These are phyloP conservation scores for Chloranthus sessilifolius DNA, from an alignment of 164 flowering plant genomes.

Conservation along the genomic window DNA sequence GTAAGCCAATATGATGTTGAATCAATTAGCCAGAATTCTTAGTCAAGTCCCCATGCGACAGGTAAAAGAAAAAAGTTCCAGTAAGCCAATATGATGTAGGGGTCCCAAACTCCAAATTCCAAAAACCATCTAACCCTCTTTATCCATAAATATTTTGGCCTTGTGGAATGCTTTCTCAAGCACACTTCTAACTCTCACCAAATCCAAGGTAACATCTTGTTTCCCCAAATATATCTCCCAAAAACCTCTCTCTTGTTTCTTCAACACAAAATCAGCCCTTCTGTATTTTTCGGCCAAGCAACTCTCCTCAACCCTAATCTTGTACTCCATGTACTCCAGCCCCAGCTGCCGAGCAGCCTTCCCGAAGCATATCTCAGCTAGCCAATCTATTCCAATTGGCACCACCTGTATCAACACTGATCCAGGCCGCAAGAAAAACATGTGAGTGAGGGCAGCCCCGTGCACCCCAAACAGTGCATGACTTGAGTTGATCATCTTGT, in stretches of 20 bases:
- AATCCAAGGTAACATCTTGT: conserved; percentile 10
- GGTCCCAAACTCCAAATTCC: too few relatives aligned
- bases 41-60: too few relatives aligned
- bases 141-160: too few relatives aligned
- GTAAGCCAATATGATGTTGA: too few relatives aligned
- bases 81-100: too few relatives aligned
- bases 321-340: conserved; percentile 9
- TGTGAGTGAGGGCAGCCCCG: conserved; percentile 19
- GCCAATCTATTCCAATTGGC: conserved; percentile 14
- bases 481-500: conserved; percentile 4
- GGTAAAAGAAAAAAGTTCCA: too few relatives aligned
- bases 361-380: conserved; percentile 12
- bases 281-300: conserved; percentile 6
- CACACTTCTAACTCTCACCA: conserved; percentile 4
- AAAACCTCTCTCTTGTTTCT: conserved; percentile 7
- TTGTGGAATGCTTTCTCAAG: conserved; percentile 8
- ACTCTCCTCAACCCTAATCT: conserved; percentile 8
- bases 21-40: too few relatives aligned
- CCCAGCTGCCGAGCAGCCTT: conserved; percentile 13
- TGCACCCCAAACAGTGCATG: conserved; percentile 16
- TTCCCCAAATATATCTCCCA: conserved; percentile 11
- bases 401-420: conserved; percentile 18
- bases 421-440: conserved; percentile 15
- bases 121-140: too few relatives aligned
- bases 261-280: not conserved